Conservation (phyloP, 2,329 filamentous ascomycete genomes). For the Raffaelea deltoideospora region DNA sequence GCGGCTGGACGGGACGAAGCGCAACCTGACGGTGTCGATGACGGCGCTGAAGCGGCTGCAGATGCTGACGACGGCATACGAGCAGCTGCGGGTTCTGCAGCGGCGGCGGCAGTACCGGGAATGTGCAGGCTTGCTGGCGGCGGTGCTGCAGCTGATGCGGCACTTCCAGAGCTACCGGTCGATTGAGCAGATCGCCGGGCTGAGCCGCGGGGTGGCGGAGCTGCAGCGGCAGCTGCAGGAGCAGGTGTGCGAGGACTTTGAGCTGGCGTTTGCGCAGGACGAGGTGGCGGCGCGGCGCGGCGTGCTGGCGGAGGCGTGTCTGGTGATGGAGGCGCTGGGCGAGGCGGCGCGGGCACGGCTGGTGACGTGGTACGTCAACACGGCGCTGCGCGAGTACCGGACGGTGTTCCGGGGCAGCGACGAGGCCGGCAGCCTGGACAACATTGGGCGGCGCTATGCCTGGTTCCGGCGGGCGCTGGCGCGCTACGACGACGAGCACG, state of each 20-base stretch:
- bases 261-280: conserved; percentile 80
- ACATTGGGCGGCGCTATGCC: conserved; percentile 84
- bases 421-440: conserved; percentile 89
- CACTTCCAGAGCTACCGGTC: conserved; percentile 97
- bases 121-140: conserved; percentile 83
- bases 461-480: conserved; percentile 97
- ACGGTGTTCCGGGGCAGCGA: conserved; percentile 94
- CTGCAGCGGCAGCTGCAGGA: conserved; percentile 85
- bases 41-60: conserved; percentile 91
- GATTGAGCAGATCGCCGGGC: conserved; percentile 90
- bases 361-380: conserved; percentile 96
- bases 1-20: conserved; percentile 87
- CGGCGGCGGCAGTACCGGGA: conserved; percentile 85
- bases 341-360: conserved; percentile 70
- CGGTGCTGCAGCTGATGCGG: conserved; percentile 92
- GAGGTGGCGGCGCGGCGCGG: conserved; percentile 58
- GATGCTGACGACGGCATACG: conserved; percentile 98
- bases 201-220: conserved; percentile 86
- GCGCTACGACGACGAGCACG: conserved; percentile 87
- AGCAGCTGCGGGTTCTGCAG: conserved; percentile 73
- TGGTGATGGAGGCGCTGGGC: conserved; percentile 88
- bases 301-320: conserved; percentile 71
- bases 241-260: conserved; percentile 98
- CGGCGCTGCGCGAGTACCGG: conserved; percentile 84
- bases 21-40: conserved; percentile 93